These are phyloP conservation scores for Crithidia bombi DNA, from an alignment of 208 protist species.

Conservation along the genomic window DNA sequence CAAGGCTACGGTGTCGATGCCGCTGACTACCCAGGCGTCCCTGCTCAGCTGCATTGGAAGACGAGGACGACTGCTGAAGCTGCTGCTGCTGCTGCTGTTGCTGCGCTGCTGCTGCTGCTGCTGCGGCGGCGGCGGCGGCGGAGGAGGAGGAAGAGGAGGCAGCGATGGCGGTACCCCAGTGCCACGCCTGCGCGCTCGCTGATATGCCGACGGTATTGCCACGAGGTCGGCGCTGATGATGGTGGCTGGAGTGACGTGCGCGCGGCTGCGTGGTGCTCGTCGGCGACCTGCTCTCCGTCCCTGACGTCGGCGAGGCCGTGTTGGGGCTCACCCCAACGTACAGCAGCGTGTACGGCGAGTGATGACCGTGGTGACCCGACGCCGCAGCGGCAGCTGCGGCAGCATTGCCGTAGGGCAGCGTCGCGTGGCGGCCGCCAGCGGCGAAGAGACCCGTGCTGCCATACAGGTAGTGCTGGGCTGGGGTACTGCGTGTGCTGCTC, in stretches of 20 bases:
- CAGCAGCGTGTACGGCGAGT: slow-evolving; percentile 19
- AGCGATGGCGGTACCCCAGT: too few relatives aligned
- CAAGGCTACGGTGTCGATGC: neutral
- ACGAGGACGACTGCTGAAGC: too few relatives aligned
- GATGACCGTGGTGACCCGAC: slow-evolving; percentile 8
- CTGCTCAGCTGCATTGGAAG: too few relatives aligned
- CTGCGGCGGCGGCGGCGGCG: neutral
- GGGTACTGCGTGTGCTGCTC: slow-evolving; percentile 8
- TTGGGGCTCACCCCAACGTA: slow-evolving; percentile 10
- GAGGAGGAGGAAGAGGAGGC: neutral
- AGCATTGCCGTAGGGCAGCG: slow-evolving; percentile 5
- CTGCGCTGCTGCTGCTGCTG: too few relatives aligned
- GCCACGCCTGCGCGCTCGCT: slow-evolving; percentile 29
- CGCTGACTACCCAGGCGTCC: neutral
- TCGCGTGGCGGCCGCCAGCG: neutral
- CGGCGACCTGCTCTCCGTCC: neutral
- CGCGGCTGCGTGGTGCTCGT: neutral
- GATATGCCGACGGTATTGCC: slow-evolving; percentile 16
- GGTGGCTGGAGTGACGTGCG: neutral
- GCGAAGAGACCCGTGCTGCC: slow-evolving; percentile 14
- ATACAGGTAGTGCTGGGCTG: slow-evolving; percentile 3
- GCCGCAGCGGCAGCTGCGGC: slow-evolving; percentile 3
- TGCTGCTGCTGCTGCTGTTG: too few relatives aligned
- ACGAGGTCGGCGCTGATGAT: neutral
- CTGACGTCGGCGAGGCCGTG: neutral